Evolutionary conservation across 2,329 filamentous ascomycete species (phyloP).

Genomic region (Claviceps sp.): DNA sequence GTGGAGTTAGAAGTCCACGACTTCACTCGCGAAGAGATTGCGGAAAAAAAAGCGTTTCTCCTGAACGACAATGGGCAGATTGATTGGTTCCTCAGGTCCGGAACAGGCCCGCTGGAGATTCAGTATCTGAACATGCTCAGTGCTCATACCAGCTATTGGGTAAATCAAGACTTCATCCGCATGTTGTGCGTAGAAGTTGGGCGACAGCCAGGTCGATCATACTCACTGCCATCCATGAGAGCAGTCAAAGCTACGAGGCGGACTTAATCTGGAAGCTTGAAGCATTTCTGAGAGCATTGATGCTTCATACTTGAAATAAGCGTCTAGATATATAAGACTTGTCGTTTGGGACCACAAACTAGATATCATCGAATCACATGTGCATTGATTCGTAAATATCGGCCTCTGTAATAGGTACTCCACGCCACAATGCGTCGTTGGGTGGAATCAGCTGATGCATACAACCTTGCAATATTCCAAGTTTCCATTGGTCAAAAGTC

Average conservation of each 20-base stretch:
- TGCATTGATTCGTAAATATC: neutral
- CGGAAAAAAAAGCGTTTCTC: constrained; percentile 73
- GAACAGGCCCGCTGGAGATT: constrained; percentile 78
- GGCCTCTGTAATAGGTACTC: neutral
- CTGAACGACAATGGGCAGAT: constrained; percentile 96
- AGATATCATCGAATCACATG: neutral
- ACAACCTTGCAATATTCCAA: no score
- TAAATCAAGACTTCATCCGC: constrained; percentile 72
- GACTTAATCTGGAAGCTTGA: constrained; percentile 8
- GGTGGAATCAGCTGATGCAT: neutral
- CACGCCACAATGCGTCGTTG: neutral
- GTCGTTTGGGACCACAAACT: neutral
- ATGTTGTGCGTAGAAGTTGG: constrained; percentile 84
- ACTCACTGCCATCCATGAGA: constrained; percentile 44
- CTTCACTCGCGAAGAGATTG: constrained; percentile 82
- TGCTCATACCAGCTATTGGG: constrained; percentile 92
- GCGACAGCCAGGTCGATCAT: constrained; percentile 51
- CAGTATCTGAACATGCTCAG: constrained; percentile 96
- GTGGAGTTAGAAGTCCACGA: constrained; percentile 94
- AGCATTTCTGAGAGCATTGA: neutral
- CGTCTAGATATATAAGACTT: neutral
- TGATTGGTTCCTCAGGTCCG: constrained; percentile 75
- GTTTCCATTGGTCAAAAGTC: constrained; percentile 13
- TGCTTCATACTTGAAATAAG: neutral
- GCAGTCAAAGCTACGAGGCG: constrained; percentile 40